phyloP scores from a whole-genome alignment of 306 rosid species.

The Castanea mollissima region DNA sequence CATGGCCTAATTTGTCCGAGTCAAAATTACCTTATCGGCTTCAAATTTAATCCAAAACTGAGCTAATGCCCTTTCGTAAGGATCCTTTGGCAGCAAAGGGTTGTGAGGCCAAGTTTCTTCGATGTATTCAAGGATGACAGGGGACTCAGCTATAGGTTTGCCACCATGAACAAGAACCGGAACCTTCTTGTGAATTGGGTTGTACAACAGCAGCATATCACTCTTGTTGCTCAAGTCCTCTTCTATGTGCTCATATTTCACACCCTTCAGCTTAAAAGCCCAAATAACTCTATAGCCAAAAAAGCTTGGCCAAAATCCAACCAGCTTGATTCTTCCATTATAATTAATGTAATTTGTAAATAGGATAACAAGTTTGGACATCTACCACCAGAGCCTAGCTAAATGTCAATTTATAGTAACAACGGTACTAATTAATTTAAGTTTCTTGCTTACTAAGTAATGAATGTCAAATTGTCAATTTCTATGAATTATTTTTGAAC shows the following conservation, averaged over 20 bases:
- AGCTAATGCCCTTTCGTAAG: conserved; percentile 1
- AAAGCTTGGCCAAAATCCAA: neutral
- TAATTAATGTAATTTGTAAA: too few relatives aligned
- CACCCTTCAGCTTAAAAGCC: conserved; percentile 1
- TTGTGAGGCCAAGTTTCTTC: conserved; percentile 10
- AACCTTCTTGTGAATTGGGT: conserved; percentile 1
- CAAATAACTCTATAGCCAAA: neutral
- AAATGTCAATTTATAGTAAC: too few relatives aligned
- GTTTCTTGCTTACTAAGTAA: too few relatives aligned
- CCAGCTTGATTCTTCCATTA: neutral
- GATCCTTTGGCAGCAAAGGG: conserved; percentile 13
- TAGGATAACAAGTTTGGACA: too few relatives aligned
- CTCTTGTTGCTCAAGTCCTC: conserved; percentile 3
- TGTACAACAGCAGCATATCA: neutral
- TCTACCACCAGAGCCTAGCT: too few relatives aligned
- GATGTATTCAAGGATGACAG: neutral
- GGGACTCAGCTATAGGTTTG: neutral
- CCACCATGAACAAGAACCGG: conserved; percentile 1
- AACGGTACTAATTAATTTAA: too few relatives aligned
- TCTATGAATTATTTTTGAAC: too few relatives aligned
- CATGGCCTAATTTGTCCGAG: too few relatives aligned
- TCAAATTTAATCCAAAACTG: conserved; percentile 20
- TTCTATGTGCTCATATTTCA: neutral
- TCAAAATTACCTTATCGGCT: conserved; percentile 4
- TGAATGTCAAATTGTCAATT: too few relatives aligned